Conservation (phyloP, 306 rosid species). For the Parietaria judaica region DNA sequence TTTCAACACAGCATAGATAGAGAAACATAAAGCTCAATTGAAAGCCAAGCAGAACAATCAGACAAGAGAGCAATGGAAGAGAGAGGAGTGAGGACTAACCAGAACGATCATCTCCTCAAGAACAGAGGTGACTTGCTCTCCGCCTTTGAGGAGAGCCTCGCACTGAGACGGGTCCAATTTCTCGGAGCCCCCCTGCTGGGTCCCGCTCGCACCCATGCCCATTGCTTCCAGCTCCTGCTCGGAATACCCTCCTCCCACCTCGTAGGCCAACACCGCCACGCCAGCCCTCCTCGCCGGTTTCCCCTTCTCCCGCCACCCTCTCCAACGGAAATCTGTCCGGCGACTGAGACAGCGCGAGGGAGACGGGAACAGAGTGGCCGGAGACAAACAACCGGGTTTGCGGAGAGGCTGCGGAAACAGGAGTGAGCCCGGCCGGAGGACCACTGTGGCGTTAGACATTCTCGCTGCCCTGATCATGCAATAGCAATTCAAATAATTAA, state of each 20-base stretch:
- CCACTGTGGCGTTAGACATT: slow-evolving; percentile 16
- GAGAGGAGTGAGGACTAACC: slow-evolving; percentile 29
- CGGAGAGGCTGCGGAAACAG: slow-evolving; percentile 11
- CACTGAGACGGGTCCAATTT: slow-evolving; percentile 36
- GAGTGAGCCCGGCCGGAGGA: slow-evolving; percentile 18
- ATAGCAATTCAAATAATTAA: no score
- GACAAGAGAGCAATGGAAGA: no score
- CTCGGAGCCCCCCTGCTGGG: slow-evolving; percentile 15
- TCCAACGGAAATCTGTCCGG: not conserved
- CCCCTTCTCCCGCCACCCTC: slow-evolving; percentile 21
- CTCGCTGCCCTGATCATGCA: no score
- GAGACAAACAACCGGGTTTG: slow-evolving; percentile 16
- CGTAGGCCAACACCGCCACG: slow-evolving; percentile 26
- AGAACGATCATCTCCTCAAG: slow-evolving; percentile 67
- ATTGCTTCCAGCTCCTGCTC: slow-evolving; percentile 26
- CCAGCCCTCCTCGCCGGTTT: slow-evolving; percentile 17
- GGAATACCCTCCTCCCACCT: slow-evolving; percentile 73
- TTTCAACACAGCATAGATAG: no score
- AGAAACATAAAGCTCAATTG: no score
- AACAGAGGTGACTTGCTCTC: slow-evolving; percentile 88
- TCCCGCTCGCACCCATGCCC: slow-evolving; percentile 1
- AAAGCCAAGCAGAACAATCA: no score
- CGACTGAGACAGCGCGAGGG: not conserved
- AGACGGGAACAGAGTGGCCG: no score
- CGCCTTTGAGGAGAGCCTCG: slow-evolving; percentile 73